Evolutionary conservation across 2,329 filamentous ascomycete genomes (phyloP).

Genomic region (Cordyceps fumosorosea): DNA sequence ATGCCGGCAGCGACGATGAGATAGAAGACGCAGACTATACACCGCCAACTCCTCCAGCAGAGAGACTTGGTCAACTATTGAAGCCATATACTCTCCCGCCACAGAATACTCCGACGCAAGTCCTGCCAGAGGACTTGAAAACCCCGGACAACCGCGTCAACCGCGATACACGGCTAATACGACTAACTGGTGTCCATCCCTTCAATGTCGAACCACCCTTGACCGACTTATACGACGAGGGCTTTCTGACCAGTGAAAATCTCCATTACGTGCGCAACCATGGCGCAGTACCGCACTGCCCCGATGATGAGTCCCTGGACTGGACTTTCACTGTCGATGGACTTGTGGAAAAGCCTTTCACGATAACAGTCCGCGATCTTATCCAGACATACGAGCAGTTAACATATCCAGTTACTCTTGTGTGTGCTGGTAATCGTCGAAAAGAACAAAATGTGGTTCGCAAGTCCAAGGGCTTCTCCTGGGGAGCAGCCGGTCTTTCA

Average conservation of each 20-base stretch:
- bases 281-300: slow-evolving; percentile 70
- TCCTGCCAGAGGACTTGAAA: slow-evolving; percentile 69
- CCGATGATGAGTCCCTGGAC: slow-evolving; percentile 62
- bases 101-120: slow-evolving; percentile 48
- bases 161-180: slow-evolving; percentile 73
- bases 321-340: slow-evolving; percentile 85
- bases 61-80: slow-evolving; percentile 15
- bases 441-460: slow-evolving; percentile 90
- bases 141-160: slow-evolving; percentile 80
- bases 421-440: slow-evolving; percentile 84
- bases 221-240: slow-evolving; percentile 67
- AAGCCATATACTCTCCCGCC: slow-evolving; percentile 62
- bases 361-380: slow-evolving; percentile 64
- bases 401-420: slow-evolving; percentile 80
- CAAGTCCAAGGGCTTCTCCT: slow-evolving; percentile 91
- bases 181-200: slow-evolving; percentile 81
- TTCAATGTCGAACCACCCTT: slow-evolving; percentile 88
- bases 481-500: slow-evolving; percentile 81
- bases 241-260: slow-evolving; percentile 81
- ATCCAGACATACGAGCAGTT: slow-evolving; percentile 70
- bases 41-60: neutral
- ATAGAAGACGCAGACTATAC: slow-evolving; percentile 10
- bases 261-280: slow-evolving; percentile 92
- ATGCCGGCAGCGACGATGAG: slow-evolving; percentile 28
- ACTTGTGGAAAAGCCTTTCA: slow-evolving; percentile 70